Base-by-base conservation (phyloP, 345 rosid genomes). In the Odontarrhena argentea region DNA sequence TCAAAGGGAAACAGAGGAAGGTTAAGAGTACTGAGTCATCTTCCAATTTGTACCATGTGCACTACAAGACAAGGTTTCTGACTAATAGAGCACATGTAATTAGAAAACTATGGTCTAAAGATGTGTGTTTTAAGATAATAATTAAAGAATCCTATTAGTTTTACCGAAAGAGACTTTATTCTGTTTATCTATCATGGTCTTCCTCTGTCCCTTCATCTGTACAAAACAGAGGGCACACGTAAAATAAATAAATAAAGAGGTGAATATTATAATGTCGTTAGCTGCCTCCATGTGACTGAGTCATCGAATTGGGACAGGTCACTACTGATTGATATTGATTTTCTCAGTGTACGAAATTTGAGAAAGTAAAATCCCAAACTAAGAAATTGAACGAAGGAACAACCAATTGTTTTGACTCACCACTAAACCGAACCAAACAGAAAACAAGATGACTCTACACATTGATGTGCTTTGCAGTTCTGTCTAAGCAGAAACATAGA, bases 31-130 rank as follows among this genome's bases (percentile, higher is more conserved):
- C 34, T 15, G 60, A 50, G 60, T 59, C 66, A 60, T 34, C 12
- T 51, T 43, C 38, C 32, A 51, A 22, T 35, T 25, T 51, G 25
- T n/a, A 70, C 47, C 68, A 70, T 51, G 74, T 69, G 67, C 67
- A 14, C 45, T 59, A 9, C 42, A 26, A 11, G 37, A 45, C 71
- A 67, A 57, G 37, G 57, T 46, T 47, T 68, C 41, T 57, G 72
- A 57, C 49, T 25, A 67, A 26, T 46, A 57, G 2, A 32, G 49
- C 52, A 53, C 73, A 49, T 68, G 66, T 48, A 11, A 54, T 43
- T 11, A 24, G 15, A 55, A 32, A n/a, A 9, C 0, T 64, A 10
- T 63, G 49, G 14, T 47, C 22, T 8, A 11, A 30, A 15, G 9
- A 43, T 66, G 8, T 38, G 22, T 18, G 22, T 40, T 8, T 25